Base-by-base conservation (phyloP, 345 rosid species). In the Euphorbia lathyris region DNA sequence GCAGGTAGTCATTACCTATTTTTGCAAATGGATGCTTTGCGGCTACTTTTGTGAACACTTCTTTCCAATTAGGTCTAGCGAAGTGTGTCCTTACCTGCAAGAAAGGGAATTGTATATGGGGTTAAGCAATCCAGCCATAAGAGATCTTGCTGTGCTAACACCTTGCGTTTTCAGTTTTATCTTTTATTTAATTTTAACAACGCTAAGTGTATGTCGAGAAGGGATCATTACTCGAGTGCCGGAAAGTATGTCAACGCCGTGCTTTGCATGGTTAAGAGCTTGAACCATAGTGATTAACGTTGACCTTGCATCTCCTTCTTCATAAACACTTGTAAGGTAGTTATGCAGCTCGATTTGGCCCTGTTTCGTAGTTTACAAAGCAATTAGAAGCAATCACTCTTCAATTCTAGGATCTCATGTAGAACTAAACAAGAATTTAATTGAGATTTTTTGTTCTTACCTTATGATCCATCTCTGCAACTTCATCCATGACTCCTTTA, bases 301-400 rank as follows among this genome's bases (percentile, higher is more conserved):
- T 77, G 99, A 95, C 70, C 97, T 89, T 34, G 99, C 99, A 76
- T 95, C 99, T 2, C 97, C 96, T 80, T 95, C 99, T 81, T 95
- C 99, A 68, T 95, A 95, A 51, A 95, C 99, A 58, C 97, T 95
- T 16, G 99, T 95, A 20, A 95, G 93, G 82, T 92, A 85, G 83
- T 92, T 95, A 80, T 92, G 99, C 80, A 95, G 78, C 80, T 95
- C 97, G 68, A 95, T 94, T 68, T 92, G 97, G 22, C 96, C 96
- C 99, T 92, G 80, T 78, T 74, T 51, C 72, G 68, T 9, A 25
- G 17, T 50, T 50, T 51, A 43, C 50, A 48, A 47, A 65, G 50
- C 43, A 25, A 73, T 43, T 34, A 10, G 29, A 51, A 56, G 45
- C 45, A 42, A 67, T 45, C 36, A 72, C n/a, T 61, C 26, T 23